Base-by-base conservation (phyloP, 257 asterid species). In the Solanum acaule region DNA sequence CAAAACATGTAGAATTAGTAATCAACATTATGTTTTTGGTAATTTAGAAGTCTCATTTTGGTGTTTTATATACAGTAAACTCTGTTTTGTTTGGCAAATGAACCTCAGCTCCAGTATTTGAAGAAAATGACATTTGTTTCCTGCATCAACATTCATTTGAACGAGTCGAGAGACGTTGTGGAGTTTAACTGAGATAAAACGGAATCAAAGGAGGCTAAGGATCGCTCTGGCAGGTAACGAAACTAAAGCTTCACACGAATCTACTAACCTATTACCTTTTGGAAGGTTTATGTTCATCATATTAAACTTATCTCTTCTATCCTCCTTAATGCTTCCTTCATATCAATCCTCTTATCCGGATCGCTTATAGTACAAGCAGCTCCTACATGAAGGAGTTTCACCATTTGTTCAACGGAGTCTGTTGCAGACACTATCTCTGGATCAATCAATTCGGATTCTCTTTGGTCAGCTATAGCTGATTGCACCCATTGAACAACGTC, bases 401-500 rank as follows among this genome's bases (percentile, higher is more conserved):
- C 96, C 95, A 97, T 94, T 87, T 92, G 94, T 4, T 68, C 92
- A 1, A 88, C 13, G 6, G 94, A 91, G 5, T 81, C 52, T 8
- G 89, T 18, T 8, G 90, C 33, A 44, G 31, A 76, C 14, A 91
- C 90, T 2, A 97, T 91, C 92, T 95, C 98, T 2, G 98, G 98
- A 89, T 97, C 99, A 15, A 97, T 91, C 81, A 97, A 81, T 3
- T 97, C 98, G 3, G 84, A 49, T 65, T 91, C 92, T 49, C 91
- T 93, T 8, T 88, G 89, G 46, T 96, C 95, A 0, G 90, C 81
- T 38, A 94, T 89, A 1, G 95, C 94, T 25, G 94, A 90, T 38
- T 89, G 88, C 6, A 89, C 93, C 98, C 97, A 94, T 25, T 95
- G 95, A 37, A 96, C 98, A 59, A 97, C 89, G 10, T 97, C 98